Percentiles rank a stretch among this genome's conserved stretches.
Evolutionary conservation across 2,329 filamentous ascomycete genomes (phyloP).

Genomic region (Magnaporthiopsis rhizophila): DNA sequence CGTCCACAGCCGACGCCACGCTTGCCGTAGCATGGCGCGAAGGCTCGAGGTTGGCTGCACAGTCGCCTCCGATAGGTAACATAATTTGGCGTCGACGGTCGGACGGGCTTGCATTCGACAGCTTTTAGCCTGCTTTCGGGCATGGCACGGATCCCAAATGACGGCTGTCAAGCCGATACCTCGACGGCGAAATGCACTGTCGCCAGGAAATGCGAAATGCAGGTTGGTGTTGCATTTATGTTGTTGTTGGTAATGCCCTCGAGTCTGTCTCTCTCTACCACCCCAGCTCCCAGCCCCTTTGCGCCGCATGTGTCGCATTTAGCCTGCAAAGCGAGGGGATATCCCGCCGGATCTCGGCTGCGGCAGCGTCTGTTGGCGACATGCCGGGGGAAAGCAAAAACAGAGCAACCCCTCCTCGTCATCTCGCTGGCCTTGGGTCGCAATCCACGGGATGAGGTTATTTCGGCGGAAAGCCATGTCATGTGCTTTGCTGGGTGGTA

Average conservation of each 20-base stretch:
- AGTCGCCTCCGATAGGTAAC: not conserved
- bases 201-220: not conserved
- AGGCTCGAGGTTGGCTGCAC: not conserved
- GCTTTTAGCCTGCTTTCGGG: not conserved
- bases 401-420: not conserved
- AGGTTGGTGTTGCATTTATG: not conserved
- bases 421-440: not conserved
- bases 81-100: not conserved
- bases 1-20: not conserved
- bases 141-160: not conserved
- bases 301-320: not conserved
- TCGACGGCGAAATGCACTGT: not conserved
- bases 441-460: not conserved
- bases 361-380: not conserved
- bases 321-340: not conserved
- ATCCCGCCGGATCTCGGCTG: not conserved
- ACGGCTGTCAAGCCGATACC: not conserved
- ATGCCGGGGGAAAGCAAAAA: not conserved
- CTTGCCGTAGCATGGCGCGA: not conserved
- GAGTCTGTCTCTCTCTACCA: no score
- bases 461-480: not conserved
- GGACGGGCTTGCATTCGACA: not conserved
- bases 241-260: not conserved
- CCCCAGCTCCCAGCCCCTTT: not conserved
- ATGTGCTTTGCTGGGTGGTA: not conserved